Evolutionary conservation across 2,329 filamentous ascomycete species (phyloP), one percentile per base, ranked within the genome.

Genomic region (Plenodomus biglobosus): DNA sequence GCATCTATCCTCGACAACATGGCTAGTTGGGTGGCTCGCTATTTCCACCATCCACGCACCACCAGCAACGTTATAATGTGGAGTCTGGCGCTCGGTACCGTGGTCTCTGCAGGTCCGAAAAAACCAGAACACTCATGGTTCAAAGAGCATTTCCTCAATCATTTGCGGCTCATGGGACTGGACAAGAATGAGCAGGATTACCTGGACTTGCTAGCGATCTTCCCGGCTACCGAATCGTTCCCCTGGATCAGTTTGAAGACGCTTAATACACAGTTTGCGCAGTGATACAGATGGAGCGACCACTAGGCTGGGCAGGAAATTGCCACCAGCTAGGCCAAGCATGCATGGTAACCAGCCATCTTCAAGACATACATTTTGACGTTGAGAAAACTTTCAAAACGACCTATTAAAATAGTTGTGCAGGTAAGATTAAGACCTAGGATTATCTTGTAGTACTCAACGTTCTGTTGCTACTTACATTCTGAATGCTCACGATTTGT

Each of bases 41-140:
- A 48, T n/a, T 46, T 38, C n/a, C 35, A 42, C 15, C 43, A 52
- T 40, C 36, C 51, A 16, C 40, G 43, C 8, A 36, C 49, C 16
- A 48, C 46, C 2, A 53, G 52, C 32, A 57, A 58, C 16, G 53
- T 46, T 8, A 51, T 61, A 11, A 48, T 50, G 1, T 63, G 59
- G 59, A 51, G 44, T 10, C 40, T 63, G 2, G 50, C 48, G 19
- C 44, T 61, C 8, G 59, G 58, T 5, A 58, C 52, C 13, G 40
- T 63, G 5, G 44, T 55, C n/a, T 52, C 59, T 10, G 41, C 51
- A 3, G 32, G 45, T 15, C 16, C 54, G 2, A 20, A 46, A 10
- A 38, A 46, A 13, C 56, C 59, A 16, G 56, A 59, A 34, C 40
- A 58, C 35, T 22, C 34, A 5, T 63, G 59, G 58, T 61, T 59